Evolutionary conservation across 345 rosid species (phyloP).

Genomic region (Salix exigua): DNA sequence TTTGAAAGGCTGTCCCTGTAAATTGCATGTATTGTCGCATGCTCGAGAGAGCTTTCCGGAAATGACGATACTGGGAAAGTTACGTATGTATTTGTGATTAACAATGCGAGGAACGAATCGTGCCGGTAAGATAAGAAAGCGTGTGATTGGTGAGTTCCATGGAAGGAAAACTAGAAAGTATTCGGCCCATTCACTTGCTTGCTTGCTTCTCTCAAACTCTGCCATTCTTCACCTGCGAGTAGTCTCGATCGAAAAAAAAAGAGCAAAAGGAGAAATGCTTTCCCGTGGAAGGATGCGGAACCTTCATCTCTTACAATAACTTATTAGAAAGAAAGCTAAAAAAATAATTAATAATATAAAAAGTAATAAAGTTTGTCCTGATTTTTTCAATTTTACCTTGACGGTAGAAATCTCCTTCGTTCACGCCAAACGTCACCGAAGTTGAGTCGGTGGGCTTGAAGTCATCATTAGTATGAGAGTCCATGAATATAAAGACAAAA

Average conservation of each 20-base stretch:
- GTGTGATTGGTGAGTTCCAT: not conserved
- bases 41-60: too few relatives aligned
- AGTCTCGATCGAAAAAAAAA: not conserved
- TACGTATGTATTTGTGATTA: not conserved
- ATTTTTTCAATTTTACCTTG: not conserved
- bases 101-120: too few relatives aligned
- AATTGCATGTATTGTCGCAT: too few relatives aligned
- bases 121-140: not conserved
- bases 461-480: not conserved
- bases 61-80: not conserved
- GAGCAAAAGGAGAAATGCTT: too few relatives aligned
- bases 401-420: not conserved
- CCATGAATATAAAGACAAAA: not conserved
- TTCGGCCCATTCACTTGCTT: not conserved
- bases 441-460: not conserved
- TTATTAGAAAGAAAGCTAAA: too few relatives aligned
- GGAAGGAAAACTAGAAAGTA: not conserved
- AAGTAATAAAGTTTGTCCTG: not conserved
- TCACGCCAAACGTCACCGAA: not conserved
- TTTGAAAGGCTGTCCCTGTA: too few relatives aligned
- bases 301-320: too few relatives aligned
- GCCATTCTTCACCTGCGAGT: not conserved
- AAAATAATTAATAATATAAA: too few relatives aligned
- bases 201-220: not conserved
- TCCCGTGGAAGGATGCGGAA: too few relatives aligned